These are phyloP conservation scores for Quercus ilex DNA, from an alignment of 306 rosid genomes.

Conservation along the genomic window DNA sequence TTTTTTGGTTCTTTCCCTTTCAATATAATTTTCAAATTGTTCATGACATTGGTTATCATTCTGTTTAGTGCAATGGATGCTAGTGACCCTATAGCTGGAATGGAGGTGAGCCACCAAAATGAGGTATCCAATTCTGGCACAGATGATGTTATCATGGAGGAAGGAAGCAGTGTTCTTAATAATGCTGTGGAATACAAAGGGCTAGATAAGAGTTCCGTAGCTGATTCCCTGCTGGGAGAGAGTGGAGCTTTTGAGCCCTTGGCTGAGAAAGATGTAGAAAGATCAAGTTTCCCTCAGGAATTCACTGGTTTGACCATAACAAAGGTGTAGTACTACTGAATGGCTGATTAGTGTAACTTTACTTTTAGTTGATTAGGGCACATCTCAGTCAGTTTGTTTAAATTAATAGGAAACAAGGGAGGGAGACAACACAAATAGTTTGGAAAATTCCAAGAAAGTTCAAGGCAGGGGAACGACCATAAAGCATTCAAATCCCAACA, in stretches of 20 bases:
- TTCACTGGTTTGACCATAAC: not conserved
- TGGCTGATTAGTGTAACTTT: not conserved
- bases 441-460: conserved; percentile 26
- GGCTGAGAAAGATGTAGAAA: not conserved
- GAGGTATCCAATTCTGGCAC: not conserved
- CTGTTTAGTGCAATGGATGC: not conserved
- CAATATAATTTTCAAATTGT: not conserved
- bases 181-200: not conserved
- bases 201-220: not conserved
- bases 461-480: conserved; percentile 42
- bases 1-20: not conserved
- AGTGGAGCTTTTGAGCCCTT: not conserved
- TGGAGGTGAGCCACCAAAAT: not conserved
- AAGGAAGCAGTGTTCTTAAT: not conserved
- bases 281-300: not conserved
- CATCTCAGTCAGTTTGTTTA: not conserved
- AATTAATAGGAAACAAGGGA: not conserved
- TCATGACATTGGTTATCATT: not conserved
- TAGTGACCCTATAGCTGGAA: not conserved
- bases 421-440: not conserved
- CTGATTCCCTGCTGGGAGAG: not conserved
- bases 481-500: conserved; percentile 42
- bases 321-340: not conserved
- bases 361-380: not conserved
- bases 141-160: not conserved